Conservation (phyloP, 352 stramenopile species). For the Globisporangium sylvaticum region DNA sequence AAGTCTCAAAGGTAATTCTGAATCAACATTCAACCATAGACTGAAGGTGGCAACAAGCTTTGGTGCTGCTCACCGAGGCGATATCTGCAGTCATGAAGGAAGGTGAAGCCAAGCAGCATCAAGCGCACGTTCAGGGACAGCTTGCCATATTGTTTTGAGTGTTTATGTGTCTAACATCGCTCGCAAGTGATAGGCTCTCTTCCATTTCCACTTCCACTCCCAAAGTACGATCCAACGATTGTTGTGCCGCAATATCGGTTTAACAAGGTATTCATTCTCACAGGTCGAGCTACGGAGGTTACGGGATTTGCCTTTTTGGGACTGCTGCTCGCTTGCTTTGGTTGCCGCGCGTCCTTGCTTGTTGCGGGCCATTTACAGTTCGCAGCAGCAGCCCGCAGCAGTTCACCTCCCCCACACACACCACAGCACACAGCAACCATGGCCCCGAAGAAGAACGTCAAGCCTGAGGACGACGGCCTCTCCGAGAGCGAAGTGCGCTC, state of each 20-base stretch:
- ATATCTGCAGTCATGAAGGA: not conserved
- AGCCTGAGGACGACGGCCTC: conserved; percentile 43
- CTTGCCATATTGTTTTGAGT: not conserved
- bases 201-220: not conserved
- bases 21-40: not conserved
- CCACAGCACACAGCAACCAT: conserved; percentile 18
- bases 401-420: conserved; percentile 1
- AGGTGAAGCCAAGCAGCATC: no score
- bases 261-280: not conserved
- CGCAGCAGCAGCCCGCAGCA: not conserved
- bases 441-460: conserved; percentile 52
- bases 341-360: conserved; percentile 6
- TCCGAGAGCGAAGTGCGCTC: conserved; percentile 82
- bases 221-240: not conserved
- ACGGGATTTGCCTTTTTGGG: conserved; percentile 4
- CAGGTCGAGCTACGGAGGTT: conserved; percentile 1
- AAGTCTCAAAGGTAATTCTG: conserved; percentile 6
- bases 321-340: not conserved
- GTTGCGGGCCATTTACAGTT: conserved; percentile 13
- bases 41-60: not conserved
- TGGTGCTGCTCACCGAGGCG: not conserved
- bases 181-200: not conserved
- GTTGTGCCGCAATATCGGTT: not conserved
- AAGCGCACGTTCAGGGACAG: no score
- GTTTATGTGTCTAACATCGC: no score